Percentiles rank a stretch among this genome's conserved stretches.
Conservation (phyloP, 108 stramenopile species). For the Epithemia pelagica region DNA sequence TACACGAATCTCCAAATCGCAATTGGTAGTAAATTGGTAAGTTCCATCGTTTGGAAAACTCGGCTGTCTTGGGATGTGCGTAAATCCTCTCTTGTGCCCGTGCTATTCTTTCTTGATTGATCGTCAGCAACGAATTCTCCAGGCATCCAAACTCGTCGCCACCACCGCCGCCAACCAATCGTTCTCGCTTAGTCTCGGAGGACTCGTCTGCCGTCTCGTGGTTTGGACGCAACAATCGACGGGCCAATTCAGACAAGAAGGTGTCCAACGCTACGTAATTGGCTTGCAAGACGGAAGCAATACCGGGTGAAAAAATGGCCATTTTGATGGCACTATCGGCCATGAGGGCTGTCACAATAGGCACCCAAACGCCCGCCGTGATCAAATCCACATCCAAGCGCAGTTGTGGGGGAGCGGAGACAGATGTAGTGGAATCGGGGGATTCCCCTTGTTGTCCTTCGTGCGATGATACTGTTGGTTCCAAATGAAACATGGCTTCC, state of each 20-base stretch:
- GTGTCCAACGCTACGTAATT: slow-evolving; percentile 75
- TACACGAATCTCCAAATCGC: slow-evolving; percentile 78
- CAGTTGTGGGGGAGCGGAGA: background rate
- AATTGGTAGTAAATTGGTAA: slow-evolving; percentile 88
- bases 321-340: slow-evolving; percentile 81
- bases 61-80: slow-evolving; percentile 69
- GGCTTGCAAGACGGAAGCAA: slow-evolving; percentile 77
- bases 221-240: slow-evolving; percentile 31
- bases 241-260: slow-evolving; percentile 63
- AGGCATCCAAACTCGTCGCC: background rate
- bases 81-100: slow-evolving; percentile 71
- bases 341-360: slow-evolving; percentile 81
- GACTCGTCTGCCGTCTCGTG: slow-evolving; percentile 4
- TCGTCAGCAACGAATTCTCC: background rate
- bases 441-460: slow-evolving; percentile 5
- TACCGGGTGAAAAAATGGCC: slow-evolving; percentile 89
- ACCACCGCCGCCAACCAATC: no score
- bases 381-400: slow-evolving; percentile 71
- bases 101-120: slow-evolving; percentile 29
- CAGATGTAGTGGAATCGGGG: background rate
- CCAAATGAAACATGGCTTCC: slow-evolving; percentile 61
- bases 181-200: background rate
- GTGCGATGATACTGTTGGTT: background rate
- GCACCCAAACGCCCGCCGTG: slow-evolving; percentile 83
- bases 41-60: slow-evolving; percentile 83